A percentile compares a stretch with the other conserved stretches of the same genome.
Evolutionary conservation across 805 yeast species (phyloP).

Genomic region (Torulaspora indica): DNA sequence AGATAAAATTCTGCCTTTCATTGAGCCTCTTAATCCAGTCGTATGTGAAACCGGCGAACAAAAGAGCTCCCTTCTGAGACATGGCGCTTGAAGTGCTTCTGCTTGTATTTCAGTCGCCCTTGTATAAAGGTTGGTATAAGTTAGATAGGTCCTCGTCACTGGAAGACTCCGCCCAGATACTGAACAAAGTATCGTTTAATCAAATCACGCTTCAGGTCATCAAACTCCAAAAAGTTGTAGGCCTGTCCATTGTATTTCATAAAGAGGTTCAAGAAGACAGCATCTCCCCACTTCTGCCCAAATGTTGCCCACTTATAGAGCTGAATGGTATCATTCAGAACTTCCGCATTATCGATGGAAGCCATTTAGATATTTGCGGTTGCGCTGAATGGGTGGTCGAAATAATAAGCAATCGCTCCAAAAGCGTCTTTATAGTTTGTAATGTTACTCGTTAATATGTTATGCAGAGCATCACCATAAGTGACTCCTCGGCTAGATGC

Average conservation of each 20-base stretch:
- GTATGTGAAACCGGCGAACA: no score
- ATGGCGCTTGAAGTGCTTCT: no score
- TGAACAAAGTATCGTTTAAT: background rate
- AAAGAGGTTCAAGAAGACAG: background rate
- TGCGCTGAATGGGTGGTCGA: background rate
- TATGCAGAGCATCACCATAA: background rate
- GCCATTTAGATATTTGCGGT: background rate
- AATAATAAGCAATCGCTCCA: background rate
- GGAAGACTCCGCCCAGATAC: background rate
- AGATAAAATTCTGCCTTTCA: background rate
- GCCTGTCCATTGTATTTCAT: background rate
- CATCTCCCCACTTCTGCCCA: conserved; percentile 1
- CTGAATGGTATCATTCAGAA: background rate
- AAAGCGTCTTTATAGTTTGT: background rate
- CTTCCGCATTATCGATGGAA: background rate
- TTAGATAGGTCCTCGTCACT: background rate
- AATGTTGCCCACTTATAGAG: background rate
- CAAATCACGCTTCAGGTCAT: background rate
- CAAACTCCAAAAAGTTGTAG: background rate
- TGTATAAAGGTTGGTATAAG: background rate
- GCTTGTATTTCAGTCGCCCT: background rate
- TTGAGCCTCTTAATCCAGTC: background rate
- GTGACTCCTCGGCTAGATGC: background rate
- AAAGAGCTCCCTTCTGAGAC: no score
- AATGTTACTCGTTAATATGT: background rate